phyloP scores from a whole-genome alignment of 306 rosid genomes.

The Rosa persica region DNA sequence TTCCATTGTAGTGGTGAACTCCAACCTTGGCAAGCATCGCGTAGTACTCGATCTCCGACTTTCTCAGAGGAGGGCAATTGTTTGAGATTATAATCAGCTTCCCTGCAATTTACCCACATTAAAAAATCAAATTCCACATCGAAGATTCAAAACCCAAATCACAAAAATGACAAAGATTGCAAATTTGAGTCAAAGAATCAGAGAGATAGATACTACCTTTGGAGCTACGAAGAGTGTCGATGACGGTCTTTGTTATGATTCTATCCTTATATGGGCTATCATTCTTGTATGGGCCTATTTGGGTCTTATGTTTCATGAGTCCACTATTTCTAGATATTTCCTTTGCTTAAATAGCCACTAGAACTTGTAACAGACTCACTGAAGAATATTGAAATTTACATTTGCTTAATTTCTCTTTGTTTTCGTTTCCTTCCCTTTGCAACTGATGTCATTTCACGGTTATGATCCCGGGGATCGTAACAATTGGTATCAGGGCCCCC shows the following conservation, averaged over 20 bases:
- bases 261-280: too few relatives aligned
- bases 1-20: constrained; percentile 49
- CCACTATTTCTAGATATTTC: too few relatives aligned
- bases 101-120: constrained; percentile 20
- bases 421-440: too few relatives aligned
- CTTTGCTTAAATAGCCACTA: too few relatives aligned
- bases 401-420: too few relatives aligned
- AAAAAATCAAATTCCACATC: background rate
- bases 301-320: too few relatives aligned
- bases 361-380: too few relatives aligned
- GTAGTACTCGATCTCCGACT: constrained; percentile 50
- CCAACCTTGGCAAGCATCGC: constrained; percentile 50
- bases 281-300: too few relatives aligned
- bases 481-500: too few relatives aligned
- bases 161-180: background rate
- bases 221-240: constrained; percentile 38
- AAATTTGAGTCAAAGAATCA: background rate
- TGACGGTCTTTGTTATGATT: constrained; percentile 31
- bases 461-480: too few relatives aligned
- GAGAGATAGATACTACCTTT: constrained; percentile 23
- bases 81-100: constrained; percentile 48
- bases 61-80: constrained; percentile 45
- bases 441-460: too few relatives aligned
- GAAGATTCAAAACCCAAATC: background rate
- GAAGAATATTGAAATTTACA: too few relatives aligned